Conservation (phyloP, 73 alveolate species). For the Tetrahymena elliotti region DNA sequence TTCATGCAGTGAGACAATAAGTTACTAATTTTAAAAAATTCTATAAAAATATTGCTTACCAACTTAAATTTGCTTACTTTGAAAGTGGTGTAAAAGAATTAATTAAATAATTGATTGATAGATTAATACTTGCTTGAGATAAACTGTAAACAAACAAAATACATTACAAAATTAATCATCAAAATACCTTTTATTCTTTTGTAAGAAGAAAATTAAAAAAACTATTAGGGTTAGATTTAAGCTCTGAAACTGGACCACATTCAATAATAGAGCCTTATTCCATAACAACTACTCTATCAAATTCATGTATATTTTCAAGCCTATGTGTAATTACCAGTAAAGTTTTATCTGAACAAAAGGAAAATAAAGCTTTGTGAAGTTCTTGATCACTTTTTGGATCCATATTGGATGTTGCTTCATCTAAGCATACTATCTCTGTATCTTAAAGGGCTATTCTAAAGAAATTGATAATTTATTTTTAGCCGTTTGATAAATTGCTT, state of each 20-base stretch:
- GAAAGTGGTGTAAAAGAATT: too few species aligned
- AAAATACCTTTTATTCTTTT: neutral
- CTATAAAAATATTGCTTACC: neutral
- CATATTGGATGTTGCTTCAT: constrained; percentile 72
- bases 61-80: neutral
- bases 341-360: constrained; percentile 15
- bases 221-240: neutral
- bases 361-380: constrained; percentile 33
- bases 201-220: neutral
- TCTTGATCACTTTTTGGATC: constrained; percentile 70
- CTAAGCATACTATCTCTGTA: constrained; percentile 57
- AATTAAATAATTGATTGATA: too few species aligned
- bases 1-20: neutral
- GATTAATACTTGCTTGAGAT: too few species aligned
- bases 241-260: neutral
- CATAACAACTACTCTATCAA: constrained; percentile 31
- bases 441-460: constrained; percentile 58
- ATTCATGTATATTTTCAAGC: constrained; percentile 13
- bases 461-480: constrained; percentile 63
- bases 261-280: constrained; percentile 21
- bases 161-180: neutral
- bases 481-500: constrained; percentile 59
- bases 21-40: too few species aligned
- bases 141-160: neutral
- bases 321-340: constrained; percentile 34